Evolutionary conservation across 2,329 filamentous ascomycete species (phyloP), one percentile per base, ranked within the genome.

Genomic region (Penicillium sp.): DNA sequence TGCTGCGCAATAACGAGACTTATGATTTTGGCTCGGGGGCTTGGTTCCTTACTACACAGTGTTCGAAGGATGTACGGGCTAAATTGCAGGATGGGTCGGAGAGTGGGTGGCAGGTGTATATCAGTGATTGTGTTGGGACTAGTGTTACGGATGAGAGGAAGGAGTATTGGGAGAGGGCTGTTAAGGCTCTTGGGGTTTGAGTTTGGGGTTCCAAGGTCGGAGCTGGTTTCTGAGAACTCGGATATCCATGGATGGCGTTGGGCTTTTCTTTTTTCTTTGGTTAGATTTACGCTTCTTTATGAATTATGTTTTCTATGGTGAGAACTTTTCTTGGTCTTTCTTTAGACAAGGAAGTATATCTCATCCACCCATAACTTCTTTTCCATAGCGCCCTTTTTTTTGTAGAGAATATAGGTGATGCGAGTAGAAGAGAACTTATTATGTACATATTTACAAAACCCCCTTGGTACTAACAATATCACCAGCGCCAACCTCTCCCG

Each of bases 401-500:
- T 23, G 20, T 23, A 23, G 20, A 4, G 4, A 23, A 23, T 23
- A 23, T 23, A 23, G 20, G 20, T 23, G 3, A 23, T 18, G 15
- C 2, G 2, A 18, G 15, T 18, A 18, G 15, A 18, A 18, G 15
- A 18, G 15, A 18, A 18, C 15, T 18, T 18, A 18, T 18, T 18
- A 18, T 18, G 15, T 23, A 23, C 20, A 23, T 23, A 42, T 52
- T 58, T 64, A 83, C 71, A 96, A 70, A 29, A 95, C 95, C 9
- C 92, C 92, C 81, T 97, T 97, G 7, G 92, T 97, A 75, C 91
- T 96, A 46, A 91, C 88, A 24, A 97, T 84, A 78, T 98, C 93
- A 2, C 89, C 90, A 72, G 95, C 90, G 68, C 87, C 89, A 41
- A 85, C 81, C 42, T 95, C 86, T 9, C 89, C 89, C 37, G 82